Base-by-base conservation (phyloP, 495 filamentous ascomycete species). In the Neurospora africana region DNA sequence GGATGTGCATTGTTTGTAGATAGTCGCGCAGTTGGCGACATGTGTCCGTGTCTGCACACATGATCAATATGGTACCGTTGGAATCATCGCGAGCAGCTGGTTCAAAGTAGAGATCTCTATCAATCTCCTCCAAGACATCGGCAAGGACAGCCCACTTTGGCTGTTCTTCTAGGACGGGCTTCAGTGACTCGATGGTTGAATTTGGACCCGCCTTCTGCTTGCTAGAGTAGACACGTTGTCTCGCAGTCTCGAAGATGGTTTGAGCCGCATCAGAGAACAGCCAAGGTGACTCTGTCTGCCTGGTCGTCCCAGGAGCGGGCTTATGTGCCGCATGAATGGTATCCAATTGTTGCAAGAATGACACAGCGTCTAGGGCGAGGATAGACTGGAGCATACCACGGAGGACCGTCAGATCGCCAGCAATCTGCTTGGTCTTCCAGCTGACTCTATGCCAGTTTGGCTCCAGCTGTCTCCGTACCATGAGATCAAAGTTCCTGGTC, bases 361-460 rank as follows among this genome's bases (percentile, higher is more conserved):
- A 91, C 17, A 99, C 93, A 53, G 92, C 90, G 81, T 99, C 95
- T 70, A 95, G 92, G 2, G 92, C 91, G 11, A 99, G 86, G 43
- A 99, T 82, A 27, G 83, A 92, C 83, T 96, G 91, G 21, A 99
- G 86, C 82, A 98, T 91, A n/a, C 88, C 89, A 67, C 96, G 87
- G 33, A 99, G 88, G 27, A 96, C 89, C 5, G 89, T 91, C 73
- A 99, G 82, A 79, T 98, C 95, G 77, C 88, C 90, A 39, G 94
- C 95, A 74, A 99, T 96, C 79, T 97, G 93, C 78, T 90, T 92
- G 11, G 96, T 98, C 78, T 93, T 93, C 85, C 93, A 97, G 79
- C 92, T 97, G 44, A 97, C 92, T 70, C 96, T 88, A 81, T 99
- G 95, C 95, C 95, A 99, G 71, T 98, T 93, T 7, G 95, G 93